Percentiles rank a stretch among this genome's conserved stretches.
Evolutionary conservation across 1,284 basidiomycete species (phyloP).

Genomic region (Malassezia japonica): DNA sequence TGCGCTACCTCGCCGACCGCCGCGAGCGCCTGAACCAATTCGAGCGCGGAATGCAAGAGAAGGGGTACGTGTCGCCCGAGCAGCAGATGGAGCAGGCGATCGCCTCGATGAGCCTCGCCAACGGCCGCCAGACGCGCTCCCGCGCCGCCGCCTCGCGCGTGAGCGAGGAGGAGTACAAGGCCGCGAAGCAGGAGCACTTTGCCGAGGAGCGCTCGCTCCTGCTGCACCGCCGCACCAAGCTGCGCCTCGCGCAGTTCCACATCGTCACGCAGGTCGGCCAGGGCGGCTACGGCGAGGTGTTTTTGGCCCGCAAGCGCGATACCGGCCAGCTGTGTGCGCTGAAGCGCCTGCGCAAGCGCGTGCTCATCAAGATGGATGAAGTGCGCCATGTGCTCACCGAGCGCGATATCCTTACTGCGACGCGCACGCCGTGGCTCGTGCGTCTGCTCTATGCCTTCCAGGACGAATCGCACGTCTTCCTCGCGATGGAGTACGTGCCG

Average conservation of each 20-base stretch:
- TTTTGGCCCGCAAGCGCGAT: constrained; percentile 44
- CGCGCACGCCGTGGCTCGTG: constrained; percentile 45
- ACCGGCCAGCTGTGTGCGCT: constrained; percentile 47
- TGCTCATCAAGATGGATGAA: constrained; percentile 48
- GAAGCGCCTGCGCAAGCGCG: constrained; percentile 43
- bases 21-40: constrained; percentile 55
- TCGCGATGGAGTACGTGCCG: constrained; percentile 54
- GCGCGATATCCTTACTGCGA: constrained; percentile 46
- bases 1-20: constrained; percentile 39
- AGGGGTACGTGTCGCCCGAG: constrained; percentile 17
- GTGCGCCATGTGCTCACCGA: constrained; percentile 47
- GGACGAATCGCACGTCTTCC: constrained; percentile 43
- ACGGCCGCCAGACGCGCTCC: constrained; percentile 57
- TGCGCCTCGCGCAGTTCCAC: constrained; percentile 45
- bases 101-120: background rate
- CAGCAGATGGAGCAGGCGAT: constrained; percentile 1
- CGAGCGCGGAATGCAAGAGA: constrained; percentile 55
- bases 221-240: constrained; percentile 40
- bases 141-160: constrained; percentile 63
- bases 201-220: constrained; percentile 40
- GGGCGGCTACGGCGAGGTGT: constrained; percentile 47
- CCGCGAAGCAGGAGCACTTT: constrained; percentile 32
- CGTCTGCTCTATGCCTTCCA: constrained; percentile 46
- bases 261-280: constrained; percentile 48
- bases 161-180: constrained; percentile 60